Evolutionary conservation across 768 basidiomycete species (phyloP).

Genomic region (Leccinum disarticulatum): DNA sequence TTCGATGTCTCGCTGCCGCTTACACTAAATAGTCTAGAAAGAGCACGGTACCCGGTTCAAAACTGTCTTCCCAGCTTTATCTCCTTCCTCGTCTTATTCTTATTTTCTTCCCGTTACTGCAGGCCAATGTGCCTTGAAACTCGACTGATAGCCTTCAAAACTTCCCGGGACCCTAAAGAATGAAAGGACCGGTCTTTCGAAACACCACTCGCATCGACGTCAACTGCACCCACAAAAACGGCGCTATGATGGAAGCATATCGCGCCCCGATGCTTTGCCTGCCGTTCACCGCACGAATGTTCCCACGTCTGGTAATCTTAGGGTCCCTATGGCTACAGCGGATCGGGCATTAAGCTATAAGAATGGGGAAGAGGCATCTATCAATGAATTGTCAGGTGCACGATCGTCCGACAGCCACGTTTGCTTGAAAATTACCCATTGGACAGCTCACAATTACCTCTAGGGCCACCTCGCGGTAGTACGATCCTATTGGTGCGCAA

Average conservation of each 20-base stretch:
- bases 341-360: too few relatives aligned
- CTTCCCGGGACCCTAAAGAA: too few relatives aligned
- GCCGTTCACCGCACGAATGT: conserved; percentile 30
- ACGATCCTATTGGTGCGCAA: too few relatives aligned
- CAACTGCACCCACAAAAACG: conserved; percentile 54
- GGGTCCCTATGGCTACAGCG: too few relatives aligned
- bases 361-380: too few relatives aligned
- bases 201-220: conserved; percentile 46
- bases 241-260: conserved; percentile 54
- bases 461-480: too few relatives aligned
- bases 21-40: neutral
- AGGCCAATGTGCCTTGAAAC: conserved; percentile 56
- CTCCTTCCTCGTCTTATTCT: neutral
- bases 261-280: conserved; percentile 50
- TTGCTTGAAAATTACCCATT: too few relatives aligned
- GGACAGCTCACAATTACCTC: too few relatives aligned
- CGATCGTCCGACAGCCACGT: too few relatives aligned
- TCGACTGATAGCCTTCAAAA: conserved; percentile 11
- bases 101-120: neutral
- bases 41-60: neutral
- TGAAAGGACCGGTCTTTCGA: conserved; percentile 28
- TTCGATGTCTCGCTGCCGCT: neutral
- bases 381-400: too few relatives aligned
- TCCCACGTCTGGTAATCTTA: conserved; percentile 30
- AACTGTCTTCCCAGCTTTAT: neutral